These are phyloP conservation scores for Botrytis paeoniae DNA, from an alignment of 2,329 filamentous ascomycete genomes.

Conservation along the genomic window DNA sequence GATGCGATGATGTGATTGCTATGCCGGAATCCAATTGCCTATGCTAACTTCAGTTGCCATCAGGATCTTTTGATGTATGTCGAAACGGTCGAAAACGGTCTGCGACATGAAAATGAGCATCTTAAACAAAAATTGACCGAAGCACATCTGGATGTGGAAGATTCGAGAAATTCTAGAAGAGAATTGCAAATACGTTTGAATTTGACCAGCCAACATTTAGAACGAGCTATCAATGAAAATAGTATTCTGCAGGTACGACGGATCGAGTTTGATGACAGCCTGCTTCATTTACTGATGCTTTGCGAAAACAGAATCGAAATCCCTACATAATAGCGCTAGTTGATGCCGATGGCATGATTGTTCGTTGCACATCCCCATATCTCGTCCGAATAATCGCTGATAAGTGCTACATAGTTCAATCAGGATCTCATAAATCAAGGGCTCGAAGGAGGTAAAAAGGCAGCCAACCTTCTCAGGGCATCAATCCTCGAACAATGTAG, in stretches of 20 bases:
- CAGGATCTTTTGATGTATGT: constrained; percentile 50
- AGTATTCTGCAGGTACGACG: constrained; percentile 47
- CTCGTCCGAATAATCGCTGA: constrained; percentile 18
- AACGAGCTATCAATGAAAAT: constrained; percentile 41
- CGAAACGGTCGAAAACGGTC: constrained; percentile 44
- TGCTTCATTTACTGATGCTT: constrained; percentile 6
- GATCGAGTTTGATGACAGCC: not conserved
- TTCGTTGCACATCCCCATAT: constrained; percentile 39
- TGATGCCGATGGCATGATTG: constrained; percentile 61
- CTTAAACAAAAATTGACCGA: constrained; percentile 45
- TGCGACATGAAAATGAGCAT: constrained; percentile 45
- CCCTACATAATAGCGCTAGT: constrained; percentile 59
- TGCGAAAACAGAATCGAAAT: constrained; percentile 44
- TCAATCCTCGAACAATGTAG: constrained; percentile 48
- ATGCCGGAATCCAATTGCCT: not conserved
- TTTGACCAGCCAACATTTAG: constrained; percentile 40
- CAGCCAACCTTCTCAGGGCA: constrained; percentile 46
- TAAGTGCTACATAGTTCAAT: constrained; percentile 50
- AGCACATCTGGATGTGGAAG: constrained; percentile 49
- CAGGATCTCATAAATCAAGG: constrained; percentile 53
- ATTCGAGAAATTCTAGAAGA: constrained; percentile 48
- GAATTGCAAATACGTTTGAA: constrained; percentile 50
- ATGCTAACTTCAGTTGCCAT: constrained; percentile 13
- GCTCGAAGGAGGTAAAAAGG: constrained; percentile 42
- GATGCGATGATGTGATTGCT: not conserved